Evolutionary conservation across 2,329 filamentous ascomycete genomes (phyloP).

Genomic region (Aspergillus candidus): DNA sequence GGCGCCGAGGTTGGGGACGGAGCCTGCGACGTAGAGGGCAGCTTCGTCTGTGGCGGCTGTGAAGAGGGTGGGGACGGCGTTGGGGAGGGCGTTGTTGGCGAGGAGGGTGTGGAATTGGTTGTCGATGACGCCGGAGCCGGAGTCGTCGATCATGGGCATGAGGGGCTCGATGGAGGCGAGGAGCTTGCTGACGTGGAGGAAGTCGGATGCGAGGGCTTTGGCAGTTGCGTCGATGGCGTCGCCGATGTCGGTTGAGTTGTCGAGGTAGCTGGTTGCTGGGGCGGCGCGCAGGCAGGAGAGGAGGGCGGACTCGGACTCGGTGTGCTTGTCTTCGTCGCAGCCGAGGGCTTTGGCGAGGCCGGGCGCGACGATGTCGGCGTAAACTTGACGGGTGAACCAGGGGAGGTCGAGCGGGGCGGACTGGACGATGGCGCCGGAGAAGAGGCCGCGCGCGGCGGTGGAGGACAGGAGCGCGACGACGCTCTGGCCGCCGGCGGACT

Average conservation of each 20-base stretch:
- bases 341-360: constrained; percentile 18
- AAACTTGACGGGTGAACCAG: constrained; percentile 22
- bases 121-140: constrained; percentile 19
- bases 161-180: constrained; percentile 19
- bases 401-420: constrained; percentile 22
- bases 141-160: constrained; percentile 24
- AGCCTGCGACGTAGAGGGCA: constrained; percentile 10
- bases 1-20: constrained; percentile 9
- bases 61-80: constrained; percentile 24
- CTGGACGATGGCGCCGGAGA: constrained; percentile 23
- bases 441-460: constrained; percentile 19
- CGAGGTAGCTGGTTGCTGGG: constrained; percentile 16
- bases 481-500: constrained; percentile 45
- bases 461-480: constrained; percentile 35
- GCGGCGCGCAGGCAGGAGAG: constrained; percentile 19
- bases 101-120: constrained; percentile 24
- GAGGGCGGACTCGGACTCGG: constrained; percentile 7
- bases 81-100: constrained; percentile 13
- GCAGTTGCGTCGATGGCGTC: constrained; percentile 5
- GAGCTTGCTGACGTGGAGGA: constrained; percentile 13
- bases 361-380: constrained; percentile 16
- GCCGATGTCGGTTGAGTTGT: constrained; percentile 16
- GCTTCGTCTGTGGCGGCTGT: constrained; percentile 23
- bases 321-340: constrained; percentile 11
- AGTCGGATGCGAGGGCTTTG: constrained; percentile 8